Evolutionary conservation across 2,329 filamentous ascomycete species (phyloP), one percentile per base, ranked within the genome.

Genomic region (Byssochlamys sp.): DNA sequence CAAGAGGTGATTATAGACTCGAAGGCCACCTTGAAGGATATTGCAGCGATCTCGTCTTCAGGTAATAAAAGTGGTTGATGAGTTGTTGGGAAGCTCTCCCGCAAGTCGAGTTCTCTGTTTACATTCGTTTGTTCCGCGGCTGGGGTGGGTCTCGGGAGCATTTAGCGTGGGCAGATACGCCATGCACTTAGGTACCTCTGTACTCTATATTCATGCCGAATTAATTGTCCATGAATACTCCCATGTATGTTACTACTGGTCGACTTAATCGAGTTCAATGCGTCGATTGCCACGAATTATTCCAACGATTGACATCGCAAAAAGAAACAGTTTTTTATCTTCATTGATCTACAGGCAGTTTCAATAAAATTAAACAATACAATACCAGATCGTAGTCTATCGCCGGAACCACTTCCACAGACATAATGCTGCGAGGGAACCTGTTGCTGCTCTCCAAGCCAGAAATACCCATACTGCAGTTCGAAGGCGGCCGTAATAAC

Each of bases 401-500:
- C 58, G 57, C 9, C 65, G 69, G 49, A 51, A 24, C 49, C 49
- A 57, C 49, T 58, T 67, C 67, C 70, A 73, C 19, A 63, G 60
- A 53, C 65, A 67, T 35, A 71, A 57, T 12, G 61, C 65, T 25
- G 65, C 67, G 28, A 65, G 60, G 10, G 70, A 69, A 12, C 69
- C 70, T 52, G 72, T 52, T 7, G 63, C 63, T 33, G 69, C 58
- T 55, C 75, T 66, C 69, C 72, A 77, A 7, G 68, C 71, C 24
- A 75, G 59, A 57, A 74, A 74, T 11, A 77, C 64, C 52, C 65
- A 72, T 33, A 76, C 71, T 9, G 75, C 75, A 29, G 71, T 56
- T 19, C 73, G 68, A 26, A 77, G 58, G 25, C 66, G 67, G 26
- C 71, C 67, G 60, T 77, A 77, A 54, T 77, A 77, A n/a, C 75